Evolutionary conservation across 2,329 filamentous ascomycete species (phyloP).

Genomic region (Curvularia lunata): DNA sequence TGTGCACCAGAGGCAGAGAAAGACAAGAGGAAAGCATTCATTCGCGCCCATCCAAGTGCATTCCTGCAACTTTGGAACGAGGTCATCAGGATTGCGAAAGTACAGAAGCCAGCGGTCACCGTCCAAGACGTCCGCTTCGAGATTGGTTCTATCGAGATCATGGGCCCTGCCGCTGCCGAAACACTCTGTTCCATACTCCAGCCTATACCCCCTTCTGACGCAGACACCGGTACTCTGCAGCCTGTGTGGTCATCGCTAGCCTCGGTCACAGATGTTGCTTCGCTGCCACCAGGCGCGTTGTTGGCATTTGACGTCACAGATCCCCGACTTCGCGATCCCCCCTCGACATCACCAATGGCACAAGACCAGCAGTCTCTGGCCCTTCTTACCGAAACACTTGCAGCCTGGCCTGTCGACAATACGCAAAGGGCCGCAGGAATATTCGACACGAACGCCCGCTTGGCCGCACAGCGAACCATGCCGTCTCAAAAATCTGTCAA

Average conservation of each 20-base stretch:
- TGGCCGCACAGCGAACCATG: conserved; percentile 69
- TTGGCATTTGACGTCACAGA: conserved; percentile 78
- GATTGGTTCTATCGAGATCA: conserved; percentile 73
- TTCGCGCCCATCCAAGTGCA: conserved; percentile 83
- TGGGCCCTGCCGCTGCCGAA: conserved; percentile 79
- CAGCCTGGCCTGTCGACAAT: conserved; percentile 71
- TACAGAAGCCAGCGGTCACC: conserved; percentile 66
- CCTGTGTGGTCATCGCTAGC: conserved; percentile 40
- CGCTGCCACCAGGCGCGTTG: conserved; percentile 72
- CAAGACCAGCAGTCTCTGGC: conserved; percentile 33
- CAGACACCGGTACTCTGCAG: conserved; percentile 42
- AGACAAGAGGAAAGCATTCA: conserved; percentile 63
- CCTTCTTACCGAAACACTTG: conserved; percentile 65
- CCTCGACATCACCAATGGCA: conserved; percentile 56
- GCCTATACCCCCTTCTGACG: conserved; percentile 43
- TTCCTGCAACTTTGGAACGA: conserved; percentile 73
- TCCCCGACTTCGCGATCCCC: conserved; percentile 80
- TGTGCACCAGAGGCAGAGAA: conserved; percentile 50
- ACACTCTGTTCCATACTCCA: conserved; percentile 73
- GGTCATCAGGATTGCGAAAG: conserved; percentile 63
- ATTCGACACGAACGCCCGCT: conserved; percentile 72
- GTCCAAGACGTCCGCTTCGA: conserved; percentile 75
- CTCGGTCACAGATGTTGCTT: conserved; percentile 57
- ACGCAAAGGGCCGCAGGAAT: conserved; percentile 59
- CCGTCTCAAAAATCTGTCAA: conserved; percentile 82